Conservation (phyloP, 1,284 basidiomycete species). For the Tremellales sp. region DNA sequence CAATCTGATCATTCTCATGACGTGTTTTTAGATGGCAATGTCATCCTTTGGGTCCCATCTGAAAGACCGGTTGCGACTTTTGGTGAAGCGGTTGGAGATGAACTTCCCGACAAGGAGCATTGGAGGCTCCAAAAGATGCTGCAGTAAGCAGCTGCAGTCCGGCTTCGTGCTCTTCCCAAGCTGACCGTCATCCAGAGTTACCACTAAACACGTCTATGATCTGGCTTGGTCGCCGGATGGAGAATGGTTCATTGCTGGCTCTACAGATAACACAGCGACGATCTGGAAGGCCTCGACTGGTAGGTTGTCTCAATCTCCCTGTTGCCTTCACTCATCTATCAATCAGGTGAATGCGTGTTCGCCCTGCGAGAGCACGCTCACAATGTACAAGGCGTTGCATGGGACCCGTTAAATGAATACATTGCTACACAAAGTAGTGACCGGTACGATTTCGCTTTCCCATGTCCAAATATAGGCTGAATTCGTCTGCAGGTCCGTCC, state of each 20-base stretch:
- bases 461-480: conserved; percentile 2
- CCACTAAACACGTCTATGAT: conserved; percentile 93
- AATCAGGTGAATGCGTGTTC: conserved; percentile 46
- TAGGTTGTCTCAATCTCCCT: conserved; percentile 14
- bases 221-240: conserved; percentile 95
- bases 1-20: background rate
- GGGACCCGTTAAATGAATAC: conserved; percentile 92
- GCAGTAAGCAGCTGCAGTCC: conserved; percentile 54
- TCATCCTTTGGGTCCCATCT: conserved; percentile 89
- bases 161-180: no score
- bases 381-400: conserved; percentile 93
- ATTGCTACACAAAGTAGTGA: conserved; percentile 93
- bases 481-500: conserved; percentile 58
- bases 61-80: conserved; percentile 70
- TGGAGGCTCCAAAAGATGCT: conserved; percentile 91
- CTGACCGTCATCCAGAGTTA: conserved; percentile 46
- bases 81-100: conserved; percentile 70
- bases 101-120: conserved; percentile 85
- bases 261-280: conserved; percentile 87
- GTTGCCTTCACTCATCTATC: no score
- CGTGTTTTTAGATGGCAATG: conserved; percentile 81
- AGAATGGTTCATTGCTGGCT: conserved; percentile 88
- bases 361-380: conserved; percentile 69
- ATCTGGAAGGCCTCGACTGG: conserved; percentile 46
- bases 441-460: conserved; percentile 51